Percentiles rank a stretch among this genome's conserved stretches.
phyloP scores from a whole-genome alignment of 495 filamentous ascomycete genomes.

The Bacidia rubella region DNA sequence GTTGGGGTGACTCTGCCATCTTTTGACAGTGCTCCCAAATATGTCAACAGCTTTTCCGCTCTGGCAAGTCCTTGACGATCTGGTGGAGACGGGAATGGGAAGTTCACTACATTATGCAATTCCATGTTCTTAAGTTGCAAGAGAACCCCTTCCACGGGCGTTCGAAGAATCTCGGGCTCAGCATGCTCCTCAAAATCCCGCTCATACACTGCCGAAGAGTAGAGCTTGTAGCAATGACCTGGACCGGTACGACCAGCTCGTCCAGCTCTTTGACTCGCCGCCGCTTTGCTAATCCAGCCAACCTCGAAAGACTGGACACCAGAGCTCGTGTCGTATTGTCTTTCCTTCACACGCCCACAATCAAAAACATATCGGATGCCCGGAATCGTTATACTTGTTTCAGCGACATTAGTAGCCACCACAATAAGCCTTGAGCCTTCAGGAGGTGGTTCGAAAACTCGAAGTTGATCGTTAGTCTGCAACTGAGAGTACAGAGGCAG shows the following conservation, averaged over 20 bases:
- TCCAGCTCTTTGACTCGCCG: constrained; percentile 81
- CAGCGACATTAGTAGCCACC: constrained; percentile 91
- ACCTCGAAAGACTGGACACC: constrained; percentile 94
- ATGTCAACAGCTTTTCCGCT: constrained; percentile 72
- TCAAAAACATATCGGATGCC: constrained; percentile 95
- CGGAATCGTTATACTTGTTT: constrained; percentile 93
- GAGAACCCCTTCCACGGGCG: constrained; percentile 85
- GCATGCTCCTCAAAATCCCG: constrained; percentile 76
- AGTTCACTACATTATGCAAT: constrained; percentile 78
- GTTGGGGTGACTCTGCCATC: constrained; percentile 62
- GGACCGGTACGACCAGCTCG: constrained; percentile 92
- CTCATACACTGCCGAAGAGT: constrained; percentile 90
- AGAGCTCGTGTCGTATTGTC: constrained; percentile 66
- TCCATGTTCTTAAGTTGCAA: constrained; percentile 94
- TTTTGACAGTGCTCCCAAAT: constrained; percentile 52
- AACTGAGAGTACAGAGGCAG: constrained; percentile 88
- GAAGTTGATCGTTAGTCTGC: constrained; percentile 84
- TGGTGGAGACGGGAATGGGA: constrained; percentile 94
- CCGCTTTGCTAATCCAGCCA: constrained; percentile 95
- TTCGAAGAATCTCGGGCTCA: constrained; percentile 77
- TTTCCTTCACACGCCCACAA: constrained; percentile 81
- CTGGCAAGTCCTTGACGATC: constrained; percentile 64
- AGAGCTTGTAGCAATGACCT: constrained; percentile 88
- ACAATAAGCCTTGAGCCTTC: constrained; percentile 78
- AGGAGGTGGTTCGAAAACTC: constrained; percentile 81